Evolutionary conservation across 1,139 yeast genomes (phyloP), one percentile per base, ranked within the genome.

Genomic region (Lodderomyces theae): DNA sequence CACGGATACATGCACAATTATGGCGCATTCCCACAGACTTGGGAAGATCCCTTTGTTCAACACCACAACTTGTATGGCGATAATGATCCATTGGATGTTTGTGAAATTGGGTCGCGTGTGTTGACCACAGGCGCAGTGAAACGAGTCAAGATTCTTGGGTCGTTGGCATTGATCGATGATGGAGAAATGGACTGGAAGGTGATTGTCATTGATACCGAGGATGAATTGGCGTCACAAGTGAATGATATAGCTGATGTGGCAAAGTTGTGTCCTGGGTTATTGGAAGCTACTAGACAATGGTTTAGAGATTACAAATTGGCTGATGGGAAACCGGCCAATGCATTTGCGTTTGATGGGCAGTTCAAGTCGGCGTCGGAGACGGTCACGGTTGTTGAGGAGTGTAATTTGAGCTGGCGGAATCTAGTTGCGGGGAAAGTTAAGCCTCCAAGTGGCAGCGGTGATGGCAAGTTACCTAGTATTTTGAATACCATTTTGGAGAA

Each of bases 101-200:
- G 94, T 60, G 96, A 88, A 64, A 86, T 88, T 46, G 96, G 96
- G 53, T 80, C 82, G 56, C 65, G 74, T 40, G 80, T 86, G 35
- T 78, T 82, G 34, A 66, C 75, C 61, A 79, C 86, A 21, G 96
- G 96, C 42, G 83, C 82, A 57, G 79, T 87, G 53, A 81, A 80
- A 57, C 82, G 82, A 61, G 96, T 87, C 44, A 86, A 86, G 64
- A 87, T 86, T 28, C 69, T 88, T 51, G 96, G 96, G 50, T 80
- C 86, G 47, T 77, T 87, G 77, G 96, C 96, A 29, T 71, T 88
- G 54, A 77, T 88, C 52, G 96, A 88, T 59, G 96, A 87, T 62
- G 96, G 96, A 46, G 96, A 87, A 66, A 81, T 94, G 51, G 96
- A 88, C 67, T 88, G 96, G 96, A 88, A 88, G 65, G 79, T 88